Evolutionary conservation across 345 rosid genomes (phyloP).

Genomic region (Lepidium aucheri): DNA sequence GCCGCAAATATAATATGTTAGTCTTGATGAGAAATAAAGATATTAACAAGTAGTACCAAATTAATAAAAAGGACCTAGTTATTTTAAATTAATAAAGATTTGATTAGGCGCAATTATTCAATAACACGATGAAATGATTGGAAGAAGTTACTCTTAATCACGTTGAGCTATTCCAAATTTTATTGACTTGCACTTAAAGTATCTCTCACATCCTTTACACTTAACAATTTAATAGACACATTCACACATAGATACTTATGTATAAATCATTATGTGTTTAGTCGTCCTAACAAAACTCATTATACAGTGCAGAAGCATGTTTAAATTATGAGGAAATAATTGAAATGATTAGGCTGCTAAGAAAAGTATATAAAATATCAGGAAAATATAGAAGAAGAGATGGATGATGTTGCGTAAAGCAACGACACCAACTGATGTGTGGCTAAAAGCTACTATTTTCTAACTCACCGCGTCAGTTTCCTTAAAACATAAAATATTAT

Average conservation of each 20-base stretch:
- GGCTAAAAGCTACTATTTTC: slow-evolving; percentile 16
- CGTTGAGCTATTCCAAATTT: slow-evolving; percentile 25
- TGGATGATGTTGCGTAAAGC: slow-evolving; percentile 37
- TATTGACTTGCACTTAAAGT: slow-evolving; percentile 27
- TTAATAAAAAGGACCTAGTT: neutral
- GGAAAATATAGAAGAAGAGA: slow-evolving; percentile 6
- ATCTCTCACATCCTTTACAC: slow-evolving; percentile 30
- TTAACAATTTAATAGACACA: slow-evolving; percentile 13
- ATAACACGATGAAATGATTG: slow-evolving; percentile 30
- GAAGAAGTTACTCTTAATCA: slow-evolving; percentile 31
- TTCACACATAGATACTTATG: slow-evolving; percentile 14
- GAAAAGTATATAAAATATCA: neutral
- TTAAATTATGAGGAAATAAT: slow-evolving; percentile 4
- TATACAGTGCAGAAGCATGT: too few relatives aligned
- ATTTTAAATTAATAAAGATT: neutral
- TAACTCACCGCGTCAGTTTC: slow-evolving; percentile 16
- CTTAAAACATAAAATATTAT: neutral
- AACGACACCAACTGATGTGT: slow-evolving; percentile 28
- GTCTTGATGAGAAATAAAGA: neutral
- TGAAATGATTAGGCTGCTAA: slow-evolving; percentile 24
- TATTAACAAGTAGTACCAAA: neutral
- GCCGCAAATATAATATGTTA: neutral
- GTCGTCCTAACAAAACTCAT: slow-evolving; percentile 19
- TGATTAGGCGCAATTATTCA: slow-evolving; percentile 22
- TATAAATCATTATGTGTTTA: neutral